Conservation (phyloP, 106 monocot genomes). For the Phalaenopsis equestris region DNA sequence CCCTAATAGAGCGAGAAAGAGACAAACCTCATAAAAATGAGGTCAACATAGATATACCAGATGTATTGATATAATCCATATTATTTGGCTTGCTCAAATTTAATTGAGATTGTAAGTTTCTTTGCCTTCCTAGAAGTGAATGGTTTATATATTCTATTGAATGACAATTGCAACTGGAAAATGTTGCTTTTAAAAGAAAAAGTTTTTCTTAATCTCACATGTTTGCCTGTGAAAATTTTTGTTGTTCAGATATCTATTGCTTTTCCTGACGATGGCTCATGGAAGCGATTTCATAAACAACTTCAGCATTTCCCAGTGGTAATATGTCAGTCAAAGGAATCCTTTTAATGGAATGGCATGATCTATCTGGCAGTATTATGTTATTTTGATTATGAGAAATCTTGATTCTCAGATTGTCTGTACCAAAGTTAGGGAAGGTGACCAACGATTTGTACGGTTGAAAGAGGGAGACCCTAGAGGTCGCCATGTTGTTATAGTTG, state of each 20-base stretch:
- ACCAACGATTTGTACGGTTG: constrained; percentile 59
- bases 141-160: neutral
- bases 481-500: constrained; percentile 96
- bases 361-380: neutral
- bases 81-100: too few relatives aligned
- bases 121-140: neutral
- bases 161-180: neutral
- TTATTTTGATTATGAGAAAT: neutral
- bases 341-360: neutral
- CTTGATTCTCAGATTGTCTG: constrained; percentile 66
- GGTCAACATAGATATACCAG: too few relatives aligned
- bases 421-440: constrained; percentile 92
- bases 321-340: constrained; percentile 10
- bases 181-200: neutral
- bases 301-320: constrained; percentile 91
- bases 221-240: neutral
- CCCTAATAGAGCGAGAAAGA: too few relatives aligned
- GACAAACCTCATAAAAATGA: too few relatives aligned
- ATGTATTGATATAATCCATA: too few relatives aligned
- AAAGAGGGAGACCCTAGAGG: constrained; percentile 96
- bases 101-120: too few relatives aligned
- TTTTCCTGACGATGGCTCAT: constrained; percentile 93
- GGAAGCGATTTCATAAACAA: constrained; percentile 92
- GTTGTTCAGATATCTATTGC: constrained; percentile 83
- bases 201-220: neutral